Evolutionary conservation across 148 eudicot genomes (phyloP).

Genomic region (Euryodendron excelsum): DNA sequence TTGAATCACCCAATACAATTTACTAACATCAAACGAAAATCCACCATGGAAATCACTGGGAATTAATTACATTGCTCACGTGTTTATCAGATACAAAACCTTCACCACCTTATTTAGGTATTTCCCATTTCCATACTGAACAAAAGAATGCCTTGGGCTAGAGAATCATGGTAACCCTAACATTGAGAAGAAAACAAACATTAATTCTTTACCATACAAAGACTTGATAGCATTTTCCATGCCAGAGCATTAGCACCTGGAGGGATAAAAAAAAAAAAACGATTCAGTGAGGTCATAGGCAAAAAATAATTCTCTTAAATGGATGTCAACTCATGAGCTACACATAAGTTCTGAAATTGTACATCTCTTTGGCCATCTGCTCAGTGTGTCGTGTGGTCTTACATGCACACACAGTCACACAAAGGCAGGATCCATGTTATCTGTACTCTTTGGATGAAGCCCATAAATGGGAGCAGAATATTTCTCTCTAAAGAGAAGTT

Average conservation of each 20-base stretch:
- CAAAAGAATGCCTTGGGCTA: background rate
- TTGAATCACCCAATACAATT: background rate
- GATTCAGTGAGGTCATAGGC: background rate
- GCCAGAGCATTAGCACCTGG: conserved; percentile 5
- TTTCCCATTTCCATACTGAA: background rate
- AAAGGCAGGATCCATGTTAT: background rate
- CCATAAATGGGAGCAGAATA: background rate
- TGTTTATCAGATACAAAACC: background rate
- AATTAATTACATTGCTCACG: background rate
- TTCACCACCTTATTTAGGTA: background rate
- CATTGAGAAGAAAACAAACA: background rate
- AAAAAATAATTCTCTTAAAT: too few relatives aligned
- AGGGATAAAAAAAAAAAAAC: too few relatives aligned
- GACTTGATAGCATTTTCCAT: background rate
- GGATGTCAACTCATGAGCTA: background rate
- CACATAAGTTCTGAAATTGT: background rate
- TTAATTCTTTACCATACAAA: background rate
- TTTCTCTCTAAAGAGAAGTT: background rate
- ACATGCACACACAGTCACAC: background rate
- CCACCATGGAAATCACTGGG: background rate
- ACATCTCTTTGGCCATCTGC: conserved; percentile 1
- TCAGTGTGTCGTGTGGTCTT: background rate
- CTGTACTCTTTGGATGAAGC: background rate
- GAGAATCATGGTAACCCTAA: background rate
- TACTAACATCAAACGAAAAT: background rate